Conservation (phyloP, 1,284 basidiomycete genomes). For the Stereum hirsutum region DNA sequence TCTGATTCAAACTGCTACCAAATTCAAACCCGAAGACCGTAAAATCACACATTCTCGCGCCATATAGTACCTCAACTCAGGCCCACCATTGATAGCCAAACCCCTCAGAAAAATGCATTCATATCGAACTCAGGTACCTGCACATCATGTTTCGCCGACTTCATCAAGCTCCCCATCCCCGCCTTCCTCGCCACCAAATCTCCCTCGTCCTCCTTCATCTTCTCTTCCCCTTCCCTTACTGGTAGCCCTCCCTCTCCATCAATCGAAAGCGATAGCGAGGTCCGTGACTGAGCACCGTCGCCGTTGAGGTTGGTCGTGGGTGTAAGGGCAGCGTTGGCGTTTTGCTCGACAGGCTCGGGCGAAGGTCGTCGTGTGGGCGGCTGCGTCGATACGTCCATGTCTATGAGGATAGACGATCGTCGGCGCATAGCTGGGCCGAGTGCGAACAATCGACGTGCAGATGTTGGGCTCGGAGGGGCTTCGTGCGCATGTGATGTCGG, state of each 20-base stretch:
- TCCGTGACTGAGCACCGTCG: too few relatives aligned
- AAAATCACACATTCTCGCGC: too few relatives aligned
- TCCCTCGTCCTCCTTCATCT: constrained; percentile 53
- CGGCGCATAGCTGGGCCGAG: constrained; percentile 45
- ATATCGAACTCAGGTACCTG: constrained; percentile 84
- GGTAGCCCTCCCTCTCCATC: too few relatives aligned
- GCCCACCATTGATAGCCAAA: too few relatives aligned
- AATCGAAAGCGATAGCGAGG: too few relatives aligned
- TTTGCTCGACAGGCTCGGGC: constrained; percentile 22
- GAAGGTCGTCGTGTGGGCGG: constrained; percentile 50
- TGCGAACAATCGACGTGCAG: constrained; percentile 39
- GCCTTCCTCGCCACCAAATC: constrained; percentile 58
- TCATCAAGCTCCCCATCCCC: constrained; percentile 76
- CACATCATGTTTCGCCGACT: constrained; percentile 80
- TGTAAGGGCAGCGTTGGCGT: neutral
- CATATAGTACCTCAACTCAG: too few relatives aligned
- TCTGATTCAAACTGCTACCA: too few relatives aligned
- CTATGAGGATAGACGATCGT: constrained; percentile 71
- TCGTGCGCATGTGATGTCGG: constrained; percentile 13
- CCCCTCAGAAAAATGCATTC: constrained; percentile 57
- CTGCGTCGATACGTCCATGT: constrained; percentile 71
- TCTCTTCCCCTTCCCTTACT: constrained; percentile 43
- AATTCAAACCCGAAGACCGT: too few relatives aligned
- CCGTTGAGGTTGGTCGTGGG: too few relatives aligned
- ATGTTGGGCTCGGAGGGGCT: constrained; percentile 30